Percentiles rank a stretch among this genome's conserved stretches.
Evolutionary conservation across 2,329 filamentous ascomycete species (phyloP).

Genomic region (Aplosporella prunicola): DNA sequence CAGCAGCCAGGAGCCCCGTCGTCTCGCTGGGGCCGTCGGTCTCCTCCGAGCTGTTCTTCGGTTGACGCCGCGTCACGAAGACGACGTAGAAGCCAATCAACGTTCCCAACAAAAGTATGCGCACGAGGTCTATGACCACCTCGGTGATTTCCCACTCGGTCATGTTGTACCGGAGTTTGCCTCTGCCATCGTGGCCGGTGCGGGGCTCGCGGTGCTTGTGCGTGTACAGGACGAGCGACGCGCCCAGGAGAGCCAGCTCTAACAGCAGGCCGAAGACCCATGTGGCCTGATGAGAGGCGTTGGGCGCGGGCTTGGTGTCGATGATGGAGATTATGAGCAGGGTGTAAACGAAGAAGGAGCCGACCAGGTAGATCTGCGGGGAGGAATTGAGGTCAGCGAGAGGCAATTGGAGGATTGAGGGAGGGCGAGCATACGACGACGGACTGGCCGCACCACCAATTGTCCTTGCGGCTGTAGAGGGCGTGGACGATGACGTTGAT

Average conservation of each 20-base stretch:
- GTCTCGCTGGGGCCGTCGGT: slow-evolving; percentile 41
- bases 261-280: slow-evolving; percentile 67
- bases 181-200: slow-evolving; percentile 33
- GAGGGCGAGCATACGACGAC: slow-evolving; percentile 52
- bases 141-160: slow-evolving; percentile 56
- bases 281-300: slow-evolving; percentile 65
- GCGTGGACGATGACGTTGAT: slow-evolving; percentile 65
- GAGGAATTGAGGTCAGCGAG: slow-evolving; percentile 7
- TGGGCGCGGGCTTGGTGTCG: slow-evolving; percentile 74
- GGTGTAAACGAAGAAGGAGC: slow-evolving; percentile 77
- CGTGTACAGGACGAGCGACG: slow-evolving; percentile 60
- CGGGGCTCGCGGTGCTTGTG: slow-evolving; percentile 55
- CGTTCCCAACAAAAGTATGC: slow-evolving; percentile 56
- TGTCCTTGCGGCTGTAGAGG: slow-evolving; percentile 52
- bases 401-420: slow-evolving; percentile 14
- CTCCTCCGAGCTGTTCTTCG: slow-evolving; percentile 16
- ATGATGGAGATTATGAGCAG: slow-evolving; percentile 79
- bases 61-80: slow-evolving; percentile 35
- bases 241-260: slow-evolving; percentile 62
- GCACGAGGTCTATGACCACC: slow-evolving; percentile 55
- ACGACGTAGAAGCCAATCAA: slow-evolving; percentile 51
- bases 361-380: slow-evolving; percentile 69
- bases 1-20: slow-evolving; percentile 52
- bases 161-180: slow-evolving; percentile 27
- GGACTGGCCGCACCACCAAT: slow-evolving; percentile 77